Conservation (phyloP, 2,329 filamentous ascomycete genomes). For the Fusarium sambucinum region DNA sequence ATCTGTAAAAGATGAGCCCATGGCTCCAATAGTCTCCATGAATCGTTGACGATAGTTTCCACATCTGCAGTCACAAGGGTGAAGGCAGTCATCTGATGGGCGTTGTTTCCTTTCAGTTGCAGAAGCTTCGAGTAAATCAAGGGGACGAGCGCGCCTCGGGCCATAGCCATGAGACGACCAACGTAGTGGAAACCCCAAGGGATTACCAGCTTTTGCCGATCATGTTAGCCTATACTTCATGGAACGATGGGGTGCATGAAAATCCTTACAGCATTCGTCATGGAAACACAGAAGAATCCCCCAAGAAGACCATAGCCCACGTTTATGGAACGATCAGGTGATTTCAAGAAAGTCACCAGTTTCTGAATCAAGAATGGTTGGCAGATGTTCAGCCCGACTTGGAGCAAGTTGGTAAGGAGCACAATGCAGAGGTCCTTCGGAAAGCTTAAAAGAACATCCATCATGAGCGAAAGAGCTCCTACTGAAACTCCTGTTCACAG, state of each 20-base stretch:
- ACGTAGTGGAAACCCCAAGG: constrained; percentile 8
- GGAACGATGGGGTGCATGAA: too few species aligned
- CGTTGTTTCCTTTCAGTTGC: not conserved
- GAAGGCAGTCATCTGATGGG: constrained; percentile 5
- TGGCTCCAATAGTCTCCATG: constrained; percentile 8
- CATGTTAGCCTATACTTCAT: too few species aligned
- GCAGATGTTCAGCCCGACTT: constrained; percentile 6
- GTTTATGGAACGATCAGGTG: not conserved
- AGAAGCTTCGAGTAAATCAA: constrained; percentile 4
- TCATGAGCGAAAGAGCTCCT: not conserved
- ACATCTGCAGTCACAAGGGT: constrained; percentile 5
- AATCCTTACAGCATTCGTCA: constrained; percentile 1
- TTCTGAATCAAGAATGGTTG: constrained; percentile 3
- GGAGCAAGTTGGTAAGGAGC: not conserved
- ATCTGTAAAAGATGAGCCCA: constrained; percentile 7
- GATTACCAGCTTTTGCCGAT: constrained; percentile 8
- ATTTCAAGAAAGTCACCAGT: not conserved
- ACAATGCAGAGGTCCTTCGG: constrained; percentile 4
- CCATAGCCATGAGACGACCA: constrained; percentile 2
- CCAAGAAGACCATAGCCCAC: constrained; percentile 3
- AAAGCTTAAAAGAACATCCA: not conserved
- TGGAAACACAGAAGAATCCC: constrained; percentile 9
- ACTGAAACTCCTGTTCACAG: not conserved
- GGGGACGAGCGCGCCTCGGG: not conserved
- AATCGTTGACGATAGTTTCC: constrained; percentile 5